Conservation (phyloP, 2,329 filamentous ascomycete species). For the Aspergillus novoparasiticus region DNA sequence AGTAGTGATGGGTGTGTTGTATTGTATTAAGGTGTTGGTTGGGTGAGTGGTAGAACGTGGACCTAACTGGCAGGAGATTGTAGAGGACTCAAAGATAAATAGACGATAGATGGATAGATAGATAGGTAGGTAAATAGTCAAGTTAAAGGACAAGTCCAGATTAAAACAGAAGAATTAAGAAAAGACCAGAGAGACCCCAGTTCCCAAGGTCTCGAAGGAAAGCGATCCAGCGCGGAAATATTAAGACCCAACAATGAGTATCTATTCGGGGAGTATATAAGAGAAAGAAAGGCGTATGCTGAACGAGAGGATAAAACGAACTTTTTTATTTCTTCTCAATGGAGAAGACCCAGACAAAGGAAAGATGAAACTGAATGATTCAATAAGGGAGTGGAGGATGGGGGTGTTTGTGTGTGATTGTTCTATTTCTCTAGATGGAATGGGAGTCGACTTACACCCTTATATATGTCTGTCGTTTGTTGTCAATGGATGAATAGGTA, state of each 20-base stretch:
- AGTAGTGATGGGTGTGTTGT: not conserved
- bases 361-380: not conserved
- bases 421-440: not conserved
- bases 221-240: not conserved
- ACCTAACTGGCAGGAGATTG: not conserved
- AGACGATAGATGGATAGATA: not conserved
- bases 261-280: not conserved
- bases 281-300: not conserved
- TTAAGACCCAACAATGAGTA: not conserved
- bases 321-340: not conserved
- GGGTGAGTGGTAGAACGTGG: too few relatives aligned
- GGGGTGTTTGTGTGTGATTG: too few relatives aligned
- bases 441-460: not conserved
- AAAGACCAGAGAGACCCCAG: not conserved
- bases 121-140: not conserved
- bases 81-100: not conserved
- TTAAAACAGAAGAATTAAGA: not conserved
- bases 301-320: not conserved
- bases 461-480: not conserved
- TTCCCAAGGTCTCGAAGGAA: too few relatives aligned
- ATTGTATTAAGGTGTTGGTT: not conserved
- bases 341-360: not conserved
- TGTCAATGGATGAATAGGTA: not conserved
- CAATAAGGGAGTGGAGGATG: not conserved
- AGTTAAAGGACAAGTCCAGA: not conserved